Evolutionary conservation across 2,329 filamentous ascomycete species (phyloP), one percentile per base, ranked within the genome.

Genomic region (Pseudocercospora crystallina): DNA sequence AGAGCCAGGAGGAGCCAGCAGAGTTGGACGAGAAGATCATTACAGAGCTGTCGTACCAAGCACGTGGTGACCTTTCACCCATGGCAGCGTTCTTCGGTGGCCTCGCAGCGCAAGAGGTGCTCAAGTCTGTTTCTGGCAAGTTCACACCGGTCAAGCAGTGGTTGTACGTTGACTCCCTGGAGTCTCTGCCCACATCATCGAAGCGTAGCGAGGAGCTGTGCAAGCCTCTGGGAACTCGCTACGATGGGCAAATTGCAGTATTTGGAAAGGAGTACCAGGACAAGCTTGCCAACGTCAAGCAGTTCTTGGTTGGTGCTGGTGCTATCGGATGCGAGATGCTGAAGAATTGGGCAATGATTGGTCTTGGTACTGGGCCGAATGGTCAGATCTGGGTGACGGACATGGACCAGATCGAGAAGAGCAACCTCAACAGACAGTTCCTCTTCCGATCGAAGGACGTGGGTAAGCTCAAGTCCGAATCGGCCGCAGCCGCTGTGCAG

Each of bases 271-370:
- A 96, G 57, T 99, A 86, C 72, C 94, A 99, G 72, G 87, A 96
- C 44, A 96, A 96, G 78, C 81, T 99, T 61, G 82, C 86, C 54
- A 95, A 96, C 64, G 73, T 94, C 55, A 94, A 86, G 65, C 84
- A 97, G 64, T 99, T 99, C 77, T 79, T 99, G 48, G 94, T 99
- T 51, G 94, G 94, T 61, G 90, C 94, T 40, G 94, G 94, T 64
- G 94, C 95, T 57, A 99, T 99, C 69, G 94, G 94, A 39, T 99
- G 94, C 67, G 94, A 99, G 69, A 99, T 97, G 87, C 77, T 99
- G 61, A 99, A 99, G 82, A 97, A 97, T 72, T 99, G 94, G 91
- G 92, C 95, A 32, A 95, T 99, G 91, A 95, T 97, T 70, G 94
- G 94, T 60, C 78, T 99, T 29, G 92, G 87, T 38, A 89, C 88